Conservation (phyloP, 208 protist species). For the Novymonas esmeraldas region DNA sequence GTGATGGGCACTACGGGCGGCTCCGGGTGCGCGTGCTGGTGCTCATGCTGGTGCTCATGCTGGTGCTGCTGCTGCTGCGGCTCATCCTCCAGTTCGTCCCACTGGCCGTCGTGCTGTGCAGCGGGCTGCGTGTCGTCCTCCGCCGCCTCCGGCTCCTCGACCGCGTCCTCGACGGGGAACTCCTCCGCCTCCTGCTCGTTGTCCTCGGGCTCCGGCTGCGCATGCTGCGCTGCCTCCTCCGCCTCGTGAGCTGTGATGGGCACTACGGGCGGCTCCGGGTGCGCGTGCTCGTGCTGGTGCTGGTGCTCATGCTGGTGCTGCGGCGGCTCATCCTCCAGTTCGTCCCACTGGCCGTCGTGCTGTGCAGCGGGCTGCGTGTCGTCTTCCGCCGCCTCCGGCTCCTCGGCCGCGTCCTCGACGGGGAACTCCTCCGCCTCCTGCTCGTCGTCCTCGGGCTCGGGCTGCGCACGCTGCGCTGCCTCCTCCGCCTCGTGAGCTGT, state of each 20-base stretch:
- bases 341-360: background rate
- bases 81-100: slow-evolving; percentile 6
- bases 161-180: background rate
- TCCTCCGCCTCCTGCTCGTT: slow-evolving; percentile 3
- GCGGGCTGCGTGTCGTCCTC: background rate
- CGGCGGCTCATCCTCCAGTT: slow-evolving; percentile 12
- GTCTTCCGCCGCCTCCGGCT: background rate
- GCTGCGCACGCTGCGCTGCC: background rate
- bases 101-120: background rate
- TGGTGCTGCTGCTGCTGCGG: background rate
- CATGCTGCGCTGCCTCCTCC: background rate
- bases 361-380: background rate
- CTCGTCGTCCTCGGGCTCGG: slow-evolving; percentile 4
- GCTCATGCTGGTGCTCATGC: background rate
- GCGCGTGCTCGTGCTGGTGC: background rate
- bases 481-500: slow-evolving; percentile 7
- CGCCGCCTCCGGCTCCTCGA: background rate
- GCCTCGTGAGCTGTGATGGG: background rate
- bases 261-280: background rate
- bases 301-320: background rate
- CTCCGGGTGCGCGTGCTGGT: slow-evolving; percentile 1
- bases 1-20: background rate
- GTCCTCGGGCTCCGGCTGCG: background rate
- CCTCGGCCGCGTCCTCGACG: slow-evolving; percentile 5
- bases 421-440: slow-evolving; percentile 8